A percentile compares a stretch with the other conserved stretches of the same genome.
Conservation (phyloP, 2,329 filamentous ascomycete species). For the Sclerotiophoma versabilis region DNA sequence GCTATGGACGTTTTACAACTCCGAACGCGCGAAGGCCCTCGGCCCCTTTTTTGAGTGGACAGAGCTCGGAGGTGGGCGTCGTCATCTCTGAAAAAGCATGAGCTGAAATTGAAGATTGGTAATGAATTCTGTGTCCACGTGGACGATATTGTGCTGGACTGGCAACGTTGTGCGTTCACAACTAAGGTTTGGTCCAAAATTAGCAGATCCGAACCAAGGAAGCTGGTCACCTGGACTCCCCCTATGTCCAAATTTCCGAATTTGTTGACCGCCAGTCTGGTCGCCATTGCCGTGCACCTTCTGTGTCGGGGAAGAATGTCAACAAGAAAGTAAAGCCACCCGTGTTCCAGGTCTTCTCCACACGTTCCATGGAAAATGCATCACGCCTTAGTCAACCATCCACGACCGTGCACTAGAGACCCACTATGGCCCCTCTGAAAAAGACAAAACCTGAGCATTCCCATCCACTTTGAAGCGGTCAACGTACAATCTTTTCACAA, state of each 20-base stretch:
- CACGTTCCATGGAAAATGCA: slow-evolving; percentile 22
- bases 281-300: slow-evolving; percentile 21
- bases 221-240: slow-evolving; percentile 18
- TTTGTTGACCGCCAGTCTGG: slow-evolving; percentile 23
- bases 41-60: slow-evolving; percentile 14
- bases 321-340: slow-evolving; percentile 17
- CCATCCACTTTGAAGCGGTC: slow-evolving; percentile 15
- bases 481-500: slow-evolving; percentile 22
- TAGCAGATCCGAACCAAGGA: slow-evolving; percentile 10
- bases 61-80: slow-evolving; percentile 15
- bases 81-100: slow-evolving; percentile 11
- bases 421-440: slow-evolving; percentile 19
- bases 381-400: slow-evolving; percentile 17
- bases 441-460: slow-evolving; percentile 22
- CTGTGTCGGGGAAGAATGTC: slow-evolving; percentile 20
- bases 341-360: slow-evolving; percentile 20
- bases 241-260: slow-evolving; percentile 18
- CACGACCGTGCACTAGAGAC: slow-evolving; percentile 19
- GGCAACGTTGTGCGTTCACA: slow-evolving; percentile 17
- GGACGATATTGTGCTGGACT: slow-evolving; percentile 4
- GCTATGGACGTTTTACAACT: slow-evolving; percentile 14
- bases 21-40: slow-evolving; percentile 11
- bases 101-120: slow-evolving; percentile 15
- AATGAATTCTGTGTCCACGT: slow-evolving; percentile 8
- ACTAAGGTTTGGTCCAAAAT: slow-evolving; percentile 11